Evolutionary conservation across 1,139 yeast species (phyloP).

Genomic region (Sugiyamaella japonica): DNA sequence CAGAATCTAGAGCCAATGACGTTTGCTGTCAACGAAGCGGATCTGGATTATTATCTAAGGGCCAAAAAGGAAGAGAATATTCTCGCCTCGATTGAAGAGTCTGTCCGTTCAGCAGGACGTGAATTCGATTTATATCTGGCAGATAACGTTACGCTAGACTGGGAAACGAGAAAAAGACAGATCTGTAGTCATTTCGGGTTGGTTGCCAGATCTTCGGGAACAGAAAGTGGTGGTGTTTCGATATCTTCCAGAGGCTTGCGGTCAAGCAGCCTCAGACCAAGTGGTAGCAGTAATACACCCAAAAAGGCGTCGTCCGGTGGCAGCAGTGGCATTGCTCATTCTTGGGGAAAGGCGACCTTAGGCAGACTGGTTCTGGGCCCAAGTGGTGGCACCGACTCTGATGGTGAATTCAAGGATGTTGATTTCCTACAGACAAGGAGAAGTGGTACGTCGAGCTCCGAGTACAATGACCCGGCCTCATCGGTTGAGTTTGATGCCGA

Average conservation of each 20-base stretch:
- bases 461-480: constrained; percentile 10
- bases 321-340: constrained; percentile 14
- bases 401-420: constrained; percentile 37
- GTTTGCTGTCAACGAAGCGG: constrained; percentile 32
- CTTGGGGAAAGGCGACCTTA: constrained; percentile 39
- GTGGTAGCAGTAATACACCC: constrained; percentile 4
- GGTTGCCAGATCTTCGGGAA: constrained; percentile 18
- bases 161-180: constrained; percentile 76
- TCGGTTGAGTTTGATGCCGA: constrained; percentile 13
- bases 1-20: constrained; percentile 33
- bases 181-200: constrained; percentile 69
- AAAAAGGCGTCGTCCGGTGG: constrained; percentile 2
- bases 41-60: constrained; percentile 46
- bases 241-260: constrained; percentile 1
- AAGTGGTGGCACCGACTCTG: constrained; percentile 29
- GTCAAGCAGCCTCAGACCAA: constrained; percentile 1
- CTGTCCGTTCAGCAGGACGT: constrained; percentile 68
- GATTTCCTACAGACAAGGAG: constrained; percentile 32
- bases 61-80: constrained; percentile 81
- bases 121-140: constrained; percentile 81
- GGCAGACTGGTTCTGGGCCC: constrained; percentile 44
- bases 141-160: constrained; percentile 73
- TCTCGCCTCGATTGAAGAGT: constrained; percentile 78
- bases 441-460: constrained; percentile 5
- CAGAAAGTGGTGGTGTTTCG: background rate